phyloP scores from a whole-genome alignment of 2,329 filamentous ascomycete species.

The Exophiala phaeomuriformis region DNA sequence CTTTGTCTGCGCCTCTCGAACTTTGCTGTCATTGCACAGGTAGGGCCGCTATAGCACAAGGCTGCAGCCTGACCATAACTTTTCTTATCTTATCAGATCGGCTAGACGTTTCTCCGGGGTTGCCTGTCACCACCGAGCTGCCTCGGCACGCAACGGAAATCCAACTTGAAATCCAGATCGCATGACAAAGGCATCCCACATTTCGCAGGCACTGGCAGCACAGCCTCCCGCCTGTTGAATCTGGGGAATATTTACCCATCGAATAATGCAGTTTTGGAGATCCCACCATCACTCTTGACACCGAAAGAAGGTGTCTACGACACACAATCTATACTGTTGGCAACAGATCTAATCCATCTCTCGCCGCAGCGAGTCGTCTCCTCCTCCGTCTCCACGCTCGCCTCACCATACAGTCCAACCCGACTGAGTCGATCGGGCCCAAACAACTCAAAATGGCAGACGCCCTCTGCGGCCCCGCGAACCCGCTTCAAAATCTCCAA shows the following conservation, averaged over 20 bases:
- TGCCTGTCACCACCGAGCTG: neutral
- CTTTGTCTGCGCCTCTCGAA: no score
- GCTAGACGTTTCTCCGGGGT: constrained; percentile 1
- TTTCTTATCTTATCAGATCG: neutral
- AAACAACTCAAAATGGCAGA: constrained; percentile 51
- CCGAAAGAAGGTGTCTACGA: no score
- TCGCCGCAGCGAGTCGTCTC: neutral
- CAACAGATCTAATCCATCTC: no score
- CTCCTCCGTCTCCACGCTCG: neutral
- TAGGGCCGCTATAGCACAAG: neutral
- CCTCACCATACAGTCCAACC: neutral
- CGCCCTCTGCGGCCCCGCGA: constrained; percentile 66
- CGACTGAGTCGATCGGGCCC: neutral
- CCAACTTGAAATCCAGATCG: neutral
- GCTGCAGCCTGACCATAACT: neutral
- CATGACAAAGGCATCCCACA: no score
- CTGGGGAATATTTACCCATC: no score
- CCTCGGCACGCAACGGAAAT: neutral
- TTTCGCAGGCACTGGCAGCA: no score
- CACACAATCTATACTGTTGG: no score
- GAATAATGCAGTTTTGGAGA: no score
- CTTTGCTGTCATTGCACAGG: no score
- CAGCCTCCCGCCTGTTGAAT: no score
- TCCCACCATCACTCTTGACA: no score
- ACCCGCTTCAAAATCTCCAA: constrained; percentile 65